Evolutionary conservation across 1,284 basidiomycete genomes (phyloP).

Genomic region (Rhodotorula sp.): DNA sequence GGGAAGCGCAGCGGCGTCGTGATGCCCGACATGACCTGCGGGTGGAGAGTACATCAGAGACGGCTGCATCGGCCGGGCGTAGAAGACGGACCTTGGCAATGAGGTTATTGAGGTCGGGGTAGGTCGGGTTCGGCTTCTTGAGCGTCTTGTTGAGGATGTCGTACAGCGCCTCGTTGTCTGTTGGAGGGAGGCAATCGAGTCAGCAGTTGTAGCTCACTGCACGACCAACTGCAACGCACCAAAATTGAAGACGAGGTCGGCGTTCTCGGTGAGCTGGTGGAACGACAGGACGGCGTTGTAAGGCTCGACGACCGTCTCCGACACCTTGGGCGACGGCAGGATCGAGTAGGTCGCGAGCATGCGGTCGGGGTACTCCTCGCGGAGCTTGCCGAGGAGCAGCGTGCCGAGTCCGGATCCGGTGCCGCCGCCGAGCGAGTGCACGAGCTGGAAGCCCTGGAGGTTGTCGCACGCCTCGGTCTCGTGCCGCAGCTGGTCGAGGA

Average conservation of each 20-base stretch:
- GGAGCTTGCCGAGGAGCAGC: slow-evolving; percentile 76
- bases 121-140: slow-evolving; percentile 49
- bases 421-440: slow-evolving; percentile 92
- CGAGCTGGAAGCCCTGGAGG: slow-evolving; percentile 89
- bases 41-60: no score
- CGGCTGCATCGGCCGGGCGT: no score
- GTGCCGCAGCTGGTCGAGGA: slow-evolving; percentile 59
- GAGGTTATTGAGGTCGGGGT: slow-evolving; percentile 75
- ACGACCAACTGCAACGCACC: slow-evolving; percentile 45
- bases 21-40: slow-evolving; percentile 73
- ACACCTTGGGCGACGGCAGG: slow-evolving; percentile 88
- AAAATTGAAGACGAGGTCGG: slow-evolving; percentile 84
- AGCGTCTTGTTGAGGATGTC: slow-evolving; percentile 68
- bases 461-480: slow-evolving; percentile 73
- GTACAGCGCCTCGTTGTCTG: slow-evolving; percentile 82
- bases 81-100: slow-evolving; percentile 48
- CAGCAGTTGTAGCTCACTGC: background rate
- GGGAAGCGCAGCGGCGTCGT: slow-evolving; percentile 90
- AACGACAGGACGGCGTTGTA: slow-evolving; percentile 89
- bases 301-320: slow-evolving; percentile 87
- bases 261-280: slow-evolving; percentile 88
- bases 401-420: slow-evolving; percentile 85
- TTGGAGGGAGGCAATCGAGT: background rate
- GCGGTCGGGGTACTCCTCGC: slow-evolving; percentile 62
- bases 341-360: slow-evolving; percentile 94